Evolutionary conservation across 2,329 filamentous ascomycete species (phyloP), one percentile per base, ranked within the genome.

Genomic region (Fusarium albosuccineum): DNA sequence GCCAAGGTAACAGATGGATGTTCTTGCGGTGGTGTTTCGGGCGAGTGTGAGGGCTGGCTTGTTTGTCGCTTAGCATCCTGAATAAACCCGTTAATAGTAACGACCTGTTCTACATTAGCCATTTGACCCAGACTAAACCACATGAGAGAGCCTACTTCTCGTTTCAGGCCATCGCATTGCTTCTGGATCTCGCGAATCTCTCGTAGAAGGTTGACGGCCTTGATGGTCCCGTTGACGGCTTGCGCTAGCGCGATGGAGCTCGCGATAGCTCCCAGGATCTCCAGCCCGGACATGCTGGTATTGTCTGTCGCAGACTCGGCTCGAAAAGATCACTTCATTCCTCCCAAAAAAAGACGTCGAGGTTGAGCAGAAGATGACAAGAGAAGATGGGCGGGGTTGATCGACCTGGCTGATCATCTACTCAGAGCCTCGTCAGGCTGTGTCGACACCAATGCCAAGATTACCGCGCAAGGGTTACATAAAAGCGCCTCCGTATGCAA

Each of bases 231-330:
- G 22, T 66, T 13, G 5, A 66, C 52, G 0, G 57, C 59, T 26
- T 70, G 49, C 0, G 7, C 59, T 10, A 70, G 26, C 8, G 66
- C 62, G 7, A 69, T 17, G 2, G 66, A 67, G 26, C 62, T 64
- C 0, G 59, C 62, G 4, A 69, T 9, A 3, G 59, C 66, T 1
- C 66, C 66, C 0, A 67, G 45, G 7, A 70, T 57, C 39, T 69
- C 66, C 1, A 67, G n/a, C 0, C 58, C 62, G 0, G 62, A 68
- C 66, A 69, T 67, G 2, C 0, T 2, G 9, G 6, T 3, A 7
- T 13, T 36, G 22, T 14, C 8, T 9, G 2, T 3, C 29, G 4
- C n/a, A n/a, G 4, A 8, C 10, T 14, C 17, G 4, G 17, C 36
- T 11, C 16, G 9, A 27, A 16, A 13, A 16, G 17, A 5, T 49